phyloP scores from a whole-genome alignment of 805 yeast species.

The Wickerhamiella cacticola region DNA sequence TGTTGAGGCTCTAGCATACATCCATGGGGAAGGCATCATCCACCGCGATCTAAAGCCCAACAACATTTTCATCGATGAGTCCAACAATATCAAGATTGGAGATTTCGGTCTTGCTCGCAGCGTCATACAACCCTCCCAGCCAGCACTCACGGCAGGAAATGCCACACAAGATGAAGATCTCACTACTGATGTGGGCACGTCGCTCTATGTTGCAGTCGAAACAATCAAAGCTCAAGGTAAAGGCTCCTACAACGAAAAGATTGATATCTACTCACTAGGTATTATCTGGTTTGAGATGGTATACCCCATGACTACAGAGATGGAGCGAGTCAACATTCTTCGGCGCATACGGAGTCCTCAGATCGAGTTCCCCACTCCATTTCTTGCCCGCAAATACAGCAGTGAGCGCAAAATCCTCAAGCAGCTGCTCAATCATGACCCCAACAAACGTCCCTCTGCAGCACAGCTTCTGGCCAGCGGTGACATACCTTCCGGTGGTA shows the following conservation, averaged over 20 bases:
- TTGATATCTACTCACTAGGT: conserved; percentile 92
- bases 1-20: conserved; percentile 80
- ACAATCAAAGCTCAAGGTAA: conserved; percentile 33
- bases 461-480: conserved; percentile 65
- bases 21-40: conserved; percentile 87
- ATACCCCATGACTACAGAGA: conserved; percentile 70
- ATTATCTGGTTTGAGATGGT: conserved; percentile 94
- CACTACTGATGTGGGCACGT: conserved; percentile 89
- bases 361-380: conserved; percentile 61
- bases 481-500: conserved; percentile 73
- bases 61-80: conserved; percentile 88
- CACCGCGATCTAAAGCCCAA: conserved; percentile 94
- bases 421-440: conserved; percentile 64
- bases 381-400: conserved; percentile 38
- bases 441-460: conserved; percentile 71
- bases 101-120: conserved; percentile 94
- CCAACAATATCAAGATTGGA: conserved; percentile 84
- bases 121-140: conserved; percentile 19
- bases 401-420: conserved; percentile 58
- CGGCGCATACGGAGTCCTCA: conserved; percentile 46
- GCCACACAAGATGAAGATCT: conserved; percentile 46
- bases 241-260: conserved; percentile 82
- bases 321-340: conserved; percentile 80
- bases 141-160: not conserved
- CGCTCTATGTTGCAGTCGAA: conserved; percentile 84